Base-by-base conservation (phyloP, 179 eudicot genomes). In the Actinidia polygama region DNA sequence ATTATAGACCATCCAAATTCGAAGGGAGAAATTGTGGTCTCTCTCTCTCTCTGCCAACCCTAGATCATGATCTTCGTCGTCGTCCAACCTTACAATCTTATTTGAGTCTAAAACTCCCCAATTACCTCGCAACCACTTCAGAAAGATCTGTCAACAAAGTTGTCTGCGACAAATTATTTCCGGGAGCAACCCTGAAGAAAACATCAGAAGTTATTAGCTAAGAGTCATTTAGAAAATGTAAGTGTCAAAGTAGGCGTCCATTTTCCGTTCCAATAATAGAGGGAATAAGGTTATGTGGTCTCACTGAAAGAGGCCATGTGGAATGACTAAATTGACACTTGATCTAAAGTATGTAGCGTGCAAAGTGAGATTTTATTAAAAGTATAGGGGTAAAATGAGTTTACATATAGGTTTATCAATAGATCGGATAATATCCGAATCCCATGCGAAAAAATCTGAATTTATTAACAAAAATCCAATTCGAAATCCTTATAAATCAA, bases 141-240 rank as follows among this genome's bases (percentile, higher is more conserved):
- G 30, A 6, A 78, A 46, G 19, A 19, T 63, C 59, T 10, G 81
- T 14, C 1, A 54, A 53, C 75, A 79, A 69, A n/a, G 59, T 18
- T 24, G 21, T 63, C 68, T 47, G 5, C 5, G 14, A 30, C 53
- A 80, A 47, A 40, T 15, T 12, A 57, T 80, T 80, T 80, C 68
- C 55, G 0, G 82, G 82, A 21, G 77, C 57, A 55, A 72, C 58
- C 68, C 83, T 72, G 69, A 36, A 80, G 24, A 59, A 40, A 70
- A 14, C 46, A 61, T 3, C 4, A 57, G 16, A 6, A 14, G 16
- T 55, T 11, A 16, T 18, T 23, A 75, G 79, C 44, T 54, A 54
- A 55, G 2, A 8, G 19, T 47, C 61, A 47, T 9, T 12, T 49
- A 19, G 36, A 30, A 30, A 30, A 30, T 50, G 47, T 30, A 67